phyloP scores from a whole-genome alignment of 352 stramenopile genomes.

The Saprolegnia diclina region DNA sequence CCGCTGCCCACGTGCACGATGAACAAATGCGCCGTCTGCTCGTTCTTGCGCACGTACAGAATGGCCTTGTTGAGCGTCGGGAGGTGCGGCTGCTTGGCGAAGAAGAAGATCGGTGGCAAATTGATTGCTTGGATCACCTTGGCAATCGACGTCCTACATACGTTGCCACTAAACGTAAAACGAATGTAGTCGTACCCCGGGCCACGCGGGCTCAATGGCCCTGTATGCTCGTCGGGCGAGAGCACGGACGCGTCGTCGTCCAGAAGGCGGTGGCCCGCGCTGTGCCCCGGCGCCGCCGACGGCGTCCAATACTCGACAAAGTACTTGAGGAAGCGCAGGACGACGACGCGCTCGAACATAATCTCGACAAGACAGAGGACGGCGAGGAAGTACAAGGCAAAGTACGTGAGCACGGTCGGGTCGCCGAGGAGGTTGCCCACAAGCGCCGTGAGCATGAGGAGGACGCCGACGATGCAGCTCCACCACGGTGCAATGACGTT shows the following conservation, averaged over 20 bases:
- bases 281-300: neutral
- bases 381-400: slow-evolving; percentile 25
- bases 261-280: neutral
- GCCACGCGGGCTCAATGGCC: slow-evolving; percentile 40
- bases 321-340: slow-evolving; percentile 15
- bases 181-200: slow-evolving; percentile 23
- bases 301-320: slow-evolving; percentile 5
- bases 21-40: slow-evolving; percentile 77
- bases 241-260: slow-evolving; percentile 76
- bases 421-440: slow-evolving; percentile 27
- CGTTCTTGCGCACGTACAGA: slow-evolving; percentile 83
- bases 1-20: slow-evolving; percentile 70
- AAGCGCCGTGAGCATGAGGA: slow-evolving; percentile 24
- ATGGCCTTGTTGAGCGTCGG: slow-evolving; percentile 88
- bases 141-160: slow-evolving; percentile 31
- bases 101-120: slow-evolving; percentile 73
- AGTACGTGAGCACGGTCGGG: slow-evolving; percentile 24
- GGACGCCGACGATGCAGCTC: slow-evolving; percentile 23
- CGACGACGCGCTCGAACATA: slow-evolving; percentile 28
- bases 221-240: slow-evolving; percentile 48
- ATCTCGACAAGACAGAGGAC: slow-evolving; percentile 15
- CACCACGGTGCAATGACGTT: slow-evolving; percentile 34
- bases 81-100: slow-evolving; percentile 79
- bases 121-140: slow-evolving; percentile 45
- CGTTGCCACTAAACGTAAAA: neutral